Conservation (phyloP, 2,329 filamentous ascomycete species). For the Aspergillus tanneri region DNA sequence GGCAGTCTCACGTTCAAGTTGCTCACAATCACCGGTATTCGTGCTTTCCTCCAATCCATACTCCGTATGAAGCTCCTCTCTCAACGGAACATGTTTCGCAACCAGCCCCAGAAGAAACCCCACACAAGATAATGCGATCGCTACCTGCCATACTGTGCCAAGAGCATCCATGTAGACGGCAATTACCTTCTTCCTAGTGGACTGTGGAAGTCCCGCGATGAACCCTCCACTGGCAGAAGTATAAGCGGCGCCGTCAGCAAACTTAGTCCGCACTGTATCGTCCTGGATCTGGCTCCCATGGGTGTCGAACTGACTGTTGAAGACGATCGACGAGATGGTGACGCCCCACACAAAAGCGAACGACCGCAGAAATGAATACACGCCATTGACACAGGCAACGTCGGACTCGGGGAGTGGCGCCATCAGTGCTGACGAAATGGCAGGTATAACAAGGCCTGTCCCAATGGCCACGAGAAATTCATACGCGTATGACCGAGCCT, state of each 20-base stretch:
- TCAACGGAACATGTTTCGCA: slow-evolving; percentile 31
- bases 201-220: too few species aligned
- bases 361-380: background rate
- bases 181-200: background rate
- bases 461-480: background rate
- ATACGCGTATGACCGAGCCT: background rate
- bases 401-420: background rate
- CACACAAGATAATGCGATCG: slow-evolving; percentile 25
- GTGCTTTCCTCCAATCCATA: background rate
- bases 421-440: too few species aligned
- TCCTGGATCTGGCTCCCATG: background rate
- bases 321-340: background rate
- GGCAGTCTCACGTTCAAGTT: too few species aligned
- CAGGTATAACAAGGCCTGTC: background rate
- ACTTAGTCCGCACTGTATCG: background rate
- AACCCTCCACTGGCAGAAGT: background rate
- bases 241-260: background rate
- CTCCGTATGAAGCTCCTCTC: slow-evolving; percentile 4
- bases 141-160: slow-evolving; percentile 28
- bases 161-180: slow-evolving; percentile 15
- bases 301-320: background rate
- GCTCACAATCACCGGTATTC: too few species aligned
- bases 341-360: background rate
- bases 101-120: slow-evolving; percentile 36
- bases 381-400: background rate